Percentiles rank a stretch among this genome's conserved stretches.
These are phyloP conservation scores for Candida golubevii DNA, from an alignment of 805 yeast species.

Conservation along the genomic window DNA sequence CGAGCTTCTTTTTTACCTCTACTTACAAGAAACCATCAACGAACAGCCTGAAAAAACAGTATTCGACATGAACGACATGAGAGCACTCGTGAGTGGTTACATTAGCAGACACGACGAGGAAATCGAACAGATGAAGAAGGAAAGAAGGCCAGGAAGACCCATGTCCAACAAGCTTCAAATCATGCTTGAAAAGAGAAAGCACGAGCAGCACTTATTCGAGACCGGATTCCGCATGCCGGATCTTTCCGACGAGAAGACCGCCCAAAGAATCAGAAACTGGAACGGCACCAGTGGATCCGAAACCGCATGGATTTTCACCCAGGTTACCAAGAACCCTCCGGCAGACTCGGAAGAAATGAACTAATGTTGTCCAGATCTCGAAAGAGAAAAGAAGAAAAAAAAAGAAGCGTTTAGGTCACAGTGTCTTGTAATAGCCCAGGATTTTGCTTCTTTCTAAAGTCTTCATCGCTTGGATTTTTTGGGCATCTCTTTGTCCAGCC, in stretches of 20 bases:
- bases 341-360: constrained; percentile 8
- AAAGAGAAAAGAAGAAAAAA: not conserved
- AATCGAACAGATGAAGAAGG: constrained; percentile 51
- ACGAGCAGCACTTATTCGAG: constrained; percentile 57
- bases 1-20: constrained; percentile 55
- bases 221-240: constrained; percentile 76
- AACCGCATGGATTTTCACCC: constrained; percentile 52
- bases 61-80: constrained; percentile 57
- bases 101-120: constrained; percentile 74
- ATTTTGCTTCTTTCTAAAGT: too few relatives aligned
- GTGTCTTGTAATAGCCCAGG: not conserved
- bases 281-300: constrained; percentile 78
- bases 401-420: not conserved
- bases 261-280: constrained; percentile 64
- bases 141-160: constrained; percentile 88
- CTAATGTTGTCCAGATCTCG: not conserved
- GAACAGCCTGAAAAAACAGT: constrained; percentile 22
- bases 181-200: constrained; percentile 56
- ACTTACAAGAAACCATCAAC: constrained; percentile 47
- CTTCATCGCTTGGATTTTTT: too few relatives aligned
- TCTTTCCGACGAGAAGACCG: constrained; percentile 55
- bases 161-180: constrained; percentile 64
- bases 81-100: constrained; percentile 56
- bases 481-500: too few relatives aligned
- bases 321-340: constrained; percentile 24